Conservation (phyloP, 345 rosid genomes). For the Salix caprea region DNA sequence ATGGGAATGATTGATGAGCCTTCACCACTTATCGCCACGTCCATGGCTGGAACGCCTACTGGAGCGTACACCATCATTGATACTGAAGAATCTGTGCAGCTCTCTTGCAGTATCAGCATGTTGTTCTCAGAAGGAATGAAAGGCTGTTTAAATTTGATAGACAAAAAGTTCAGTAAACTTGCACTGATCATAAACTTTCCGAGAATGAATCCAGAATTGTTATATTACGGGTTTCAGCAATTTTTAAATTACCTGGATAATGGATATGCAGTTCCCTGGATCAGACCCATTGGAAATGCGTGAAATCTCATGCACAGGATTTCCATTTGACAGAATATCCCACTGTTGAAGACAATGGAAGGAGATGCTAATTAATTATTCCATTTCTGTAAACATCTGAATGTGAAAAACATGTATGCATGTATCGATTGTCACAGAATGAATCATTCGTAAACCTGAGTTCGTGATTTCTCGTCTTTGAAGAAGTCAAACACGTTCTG, state of each 20-base stretch:
- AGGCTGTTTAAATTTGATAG: constrained; percentile 23
- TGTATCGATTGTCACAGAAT: not conserved
- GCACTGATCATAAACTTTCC: not conserved
- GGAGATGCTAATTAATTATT: not conserved
- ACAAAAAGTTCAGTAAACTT: not conserved
- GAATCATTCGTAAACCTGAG: constrained; percentile 31
- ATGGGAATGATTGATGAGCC: constrained; percentile 36
- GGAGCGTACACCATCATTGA: constrained; percentile 62
- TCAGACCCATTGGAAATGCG: constrained; percentile 37
- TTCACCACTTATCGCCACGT: constrained; percentile 28
- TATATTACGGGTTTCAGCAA: not conserved
- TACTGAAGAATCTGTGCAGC: constrained; percentile 42
- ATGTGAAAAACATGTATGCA: not conserved
- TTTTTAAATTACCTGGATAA: constrained; percentile 41
- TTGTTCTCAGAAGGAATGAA: constrained; percentile 15
- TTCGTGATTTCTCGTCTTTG: constrained; percentile 31
- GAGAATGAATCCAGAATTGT: not conserved
- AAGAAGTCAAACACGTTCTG: constrained; percentile 41
- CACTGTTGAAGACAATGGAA: constrained; percentile 40
- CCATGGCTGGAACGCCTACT: constrained; percentile 32
- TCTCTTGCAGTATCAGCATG: constrained; percentile 60
- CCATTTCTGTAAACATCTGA: too few species aligned
- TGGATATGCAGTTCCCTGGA: constrained; percentile 44
- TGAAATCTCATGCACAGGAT: constrained; percentile 41
- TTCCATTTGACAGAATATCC: constrained; percentile 54